Evolutionary conservation across 73 alveolate genomes (phyloP).

Genomic region (Stentor coeruleus): DNA sequence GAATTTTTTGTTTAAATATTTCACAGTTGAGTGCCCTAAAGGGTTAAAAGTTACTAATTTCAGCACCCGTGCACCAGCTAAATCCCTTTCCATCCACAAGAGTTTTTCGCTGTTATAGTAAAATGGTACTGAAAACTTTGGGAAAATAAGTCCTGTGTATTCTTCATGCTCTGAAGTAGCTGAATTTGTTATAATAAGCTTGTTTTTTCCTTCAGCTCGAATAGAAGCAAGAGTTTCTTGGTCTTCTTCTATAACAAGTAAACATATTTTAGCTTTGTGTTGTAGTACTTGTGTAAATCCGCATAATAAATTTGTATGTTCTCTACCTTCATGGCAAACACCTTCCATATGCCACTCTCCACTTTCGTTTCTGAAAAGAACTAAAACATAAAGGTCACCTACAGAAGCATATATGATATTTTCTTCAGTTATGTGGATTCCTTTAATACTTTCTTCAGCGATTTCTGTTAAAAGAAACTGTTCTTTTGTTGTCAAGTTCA

Average conservation of each 20-base stretch:
- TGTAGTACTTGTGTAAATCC: background rate
- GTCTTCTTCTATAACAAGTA: slow-evolving; percentile 10
- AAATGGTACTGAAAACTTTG: background rate
- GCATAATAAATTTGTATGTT: background rate
- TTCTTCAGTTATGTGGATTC: slow-evolving; percentile 3
- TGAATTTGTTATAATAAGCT: background rate
- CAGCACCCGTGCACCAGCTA: background rate
- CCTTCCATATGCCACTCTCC: slow-evolving; percentile 22
- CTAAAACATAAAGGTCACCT: slow-evolving; percentile 15
- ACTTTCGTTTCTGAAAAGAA: background rate
- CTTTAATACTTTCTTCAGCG: slow-evolving; percentile 22
- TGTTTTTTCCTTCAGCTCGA: slow-evolving; percentile 20
- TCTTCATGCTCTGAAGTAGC: slow-evolving; percentile 1
- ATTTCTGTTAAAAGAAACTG: slow-evolving; percentile 16
- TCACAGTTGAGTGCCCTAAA: background rate
- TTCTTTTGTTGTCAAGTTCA: slow-evolving; percentile 3
- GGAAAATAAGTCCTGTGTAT: background rate
- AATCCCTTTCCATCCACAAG: slow-evolving; percentile 1
- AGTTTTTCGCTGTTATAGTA: background rate
- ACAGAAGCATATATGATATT: background rate
- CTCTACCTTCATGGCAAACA: slow-evolving; percentile 2
- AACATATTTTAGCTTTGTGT: background rate
- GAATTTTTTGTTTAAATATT: background rate
- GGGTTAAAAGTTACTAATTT: slow-evolving; percentile 15
- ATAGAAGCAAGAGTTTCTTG: background rate